Evolutionary conservation across 208 protist species (phyloP).

Genomic region (Acanthamoeba rhysodes): DNA sequence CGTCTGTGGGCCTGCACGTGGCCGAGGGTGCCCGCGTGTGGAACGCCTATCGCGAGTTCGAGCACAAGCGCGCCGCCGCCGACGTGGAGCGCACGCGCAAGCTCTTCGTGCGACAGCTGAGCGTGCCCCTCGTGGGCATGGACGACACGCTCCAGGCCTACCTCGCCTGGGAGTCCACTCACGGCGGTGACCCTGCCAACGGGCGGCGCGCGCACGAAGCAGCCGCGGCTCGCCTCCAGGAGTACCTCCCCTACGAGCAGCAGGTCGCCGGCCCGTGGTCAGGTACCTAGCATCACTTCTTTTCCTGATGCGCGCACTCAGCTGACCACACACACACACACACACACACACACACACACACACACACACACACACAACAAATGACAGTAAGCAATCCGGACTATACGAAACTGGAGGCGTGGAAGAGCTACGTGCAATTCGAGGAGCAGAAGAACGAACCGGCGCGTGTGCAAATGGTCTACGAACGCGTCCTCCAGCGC

Average conservation of each 20-base stretch:
- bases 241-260: conserved; percentile 15
- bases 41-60: conserved; percentile 47
- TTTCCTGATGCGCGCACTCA: neutral
- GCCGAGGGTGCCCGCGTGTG: conserved; percentile 1
- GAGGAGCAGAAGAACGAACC: conserved; percentile 60
- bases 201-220: neutral
- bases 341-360: neutral
- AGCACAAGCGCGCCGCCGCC: neutral
- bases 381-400: conserved; percentile 25
- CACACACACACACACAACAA: neutral
- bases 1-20: conserved; percentile 38
- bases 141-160: conserved; percentile 6
- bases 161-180: conserved; percentile 10
- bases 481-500: conserved; percentile 37
- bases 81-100: conserved; percentile 23
- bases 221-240: neutral
- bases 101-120: conserved; percentile 52
- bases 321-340: neutral
- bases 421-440: conserved; percentile 37
- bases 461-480: conserved; percentile 48
- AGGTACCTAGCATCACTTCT: neutral
- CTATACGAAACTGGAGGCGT: conserved; percentile 61
- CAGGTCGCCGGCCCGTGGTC: conserved; percentile 15
- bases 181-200: neutral
- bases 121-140: conserved; percentile 59